These are phyloP conservation scores for Fusarium praegraminearum DNA, from an alignment of 2,329 filamentous ascomycete genomes.

Conservation along the genomic window DNA sequence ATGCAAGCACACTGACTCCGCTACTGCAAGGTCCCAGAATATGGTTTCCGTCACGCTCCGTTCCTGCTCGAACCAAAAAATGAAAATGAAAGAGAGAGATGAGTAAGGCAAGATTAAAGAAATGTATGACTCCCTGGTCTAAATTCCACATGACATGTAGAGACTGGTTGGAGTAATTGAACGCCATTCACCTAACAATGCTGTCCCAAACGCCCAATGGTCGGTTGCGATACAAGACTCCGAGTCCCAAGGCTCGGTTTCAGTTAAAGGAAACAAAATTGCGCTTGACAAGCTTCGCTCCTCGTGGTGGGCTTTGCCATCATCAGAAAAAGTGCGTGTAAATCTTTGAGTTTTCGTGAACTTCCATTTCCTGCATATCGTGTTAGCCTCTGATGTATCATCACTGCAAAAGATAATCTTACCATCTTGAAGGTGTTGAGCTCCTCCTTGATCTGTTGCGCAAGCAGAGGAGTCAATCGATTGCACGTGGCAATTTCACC, in stretches of 20 bases:
- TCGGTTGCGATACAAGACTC: constrained; percentile 64
- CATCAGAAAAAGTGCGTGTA: constrained; percentile 99
- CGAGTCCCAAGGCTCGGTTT: constrained; percentile 43
- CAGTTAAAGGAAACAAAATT: constrained; percentile 46
- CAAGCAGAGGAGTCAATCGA: constrained; percentile 93
- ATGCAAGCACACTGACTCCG: constrained; percentile 26
- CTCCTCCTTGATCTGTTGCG: constrained; percentile 99
- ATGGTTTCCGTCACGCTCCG: constrained; percentile 31
- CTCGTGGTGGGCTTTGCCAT: constrained; percentile 49
- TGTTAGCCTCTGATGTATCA: constrained; percentile 53
- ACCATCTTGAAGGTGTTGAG: constrained; percentile 98
- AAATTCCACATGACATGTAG: constrained; percentile 53
- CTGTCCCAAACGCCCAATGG: constrained; percentile 66
- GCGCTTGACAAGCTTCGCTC: constrained; percentile 42
- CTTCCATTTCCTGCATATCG: constrained; percentile 90
- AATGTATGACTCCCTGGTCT: constrained; percentile 54
- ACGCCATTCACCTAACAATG: constrained; percentile 71
- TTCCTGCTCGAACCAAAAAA: constrained; percentile 38
- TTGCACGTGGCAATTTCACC: constrained; percentile 99
- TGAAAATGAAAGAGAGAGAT: constrained; percentile 42
- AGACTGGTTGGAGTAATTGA: constrained; percentile 56
- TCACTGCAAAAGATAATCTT: constrained; percentile 19
- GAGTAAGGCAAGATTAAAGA: constrained; percentile 51
- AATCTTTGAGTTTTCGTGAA: constrained; percentile 98
- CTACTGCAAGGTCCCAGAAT: constrained; percentile 38